Percentiles rank a stretch among this genome's conserved stretches.
These are phyloP conservation scores for Amanita polypyramis DNA, from an alignment of 768 basidiomycete species.

Conservation along the genomic window DNA sequence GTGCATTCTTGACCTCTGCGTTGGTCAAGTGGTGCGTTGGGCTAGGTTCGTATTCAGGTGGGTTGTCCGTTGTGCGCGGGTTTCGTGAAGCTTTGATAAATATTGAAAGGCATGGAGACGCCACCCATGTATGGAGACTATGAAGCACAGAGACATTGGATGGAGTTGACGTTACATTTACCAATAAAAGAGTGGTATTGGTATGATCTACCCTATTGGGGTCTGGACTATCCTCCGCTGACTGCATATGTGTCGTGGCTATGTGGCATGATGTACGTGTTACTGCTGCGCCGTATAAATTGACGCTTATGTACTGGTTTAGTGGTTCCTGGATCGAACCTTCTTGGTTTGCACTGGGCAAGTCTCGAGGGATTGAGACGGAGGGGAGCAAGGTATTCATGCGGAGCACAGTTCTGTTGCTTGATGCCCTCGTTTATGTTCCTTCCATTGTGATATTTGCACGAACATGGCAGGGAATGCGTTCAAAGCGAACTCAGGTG, in stretches of 20 bases:
- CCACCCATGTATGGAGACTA: conserved; percentile 90
- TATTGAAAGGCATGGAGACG: conserved; percentile 41
- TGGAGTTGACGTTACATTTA: conserved; percentile 79
- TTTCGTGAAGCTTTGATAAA: background rate
- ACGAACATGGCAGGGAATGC: conserved; percentile 50
- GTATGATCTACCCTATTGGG: conserved; percentile 88
- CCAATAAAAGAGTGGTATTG: conserved; percentile 76
- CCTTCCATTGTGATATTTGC: conserved; percentile 64
- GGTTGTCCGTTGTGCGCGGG: too few species aligned
- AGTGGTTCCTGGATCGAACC: conserved; percentile 32
- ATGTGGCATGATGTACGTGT: conserved; percentile 63
- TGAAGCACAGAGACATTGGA: conserved; percentile 93
- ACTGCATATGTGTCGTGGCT: conserved; percentile 87
- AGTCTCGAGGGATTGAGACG: conserved; percentile 66
- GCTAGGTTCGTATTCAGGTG: conserved; percentile 77
- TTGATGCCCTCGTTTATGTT: conserved; percentile 67
- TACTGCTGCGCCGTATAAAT: background rate
- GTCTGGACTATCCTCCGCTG: conserved; percentile 88
- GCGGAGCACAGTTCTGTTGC: conserved; percentile 61
- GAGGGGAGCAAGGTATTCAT: conserved; percentile 63
- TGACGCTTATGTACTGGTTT: background rate
- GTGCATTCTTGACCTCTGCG: conserved; percentile 38
- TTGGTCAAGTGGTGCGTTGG: conserved; percentile 63
- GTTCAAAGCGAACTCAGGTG: conserved; percentile 76
- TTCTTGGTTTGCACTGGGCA: conserved; percentile 61